A percentile compares a stretch with the other conserved stretches of the same genome.
Evolutionary conservation across 106 monocot genomes (phyloP).

Genomic region (Ottelia alismoides): DNA sequence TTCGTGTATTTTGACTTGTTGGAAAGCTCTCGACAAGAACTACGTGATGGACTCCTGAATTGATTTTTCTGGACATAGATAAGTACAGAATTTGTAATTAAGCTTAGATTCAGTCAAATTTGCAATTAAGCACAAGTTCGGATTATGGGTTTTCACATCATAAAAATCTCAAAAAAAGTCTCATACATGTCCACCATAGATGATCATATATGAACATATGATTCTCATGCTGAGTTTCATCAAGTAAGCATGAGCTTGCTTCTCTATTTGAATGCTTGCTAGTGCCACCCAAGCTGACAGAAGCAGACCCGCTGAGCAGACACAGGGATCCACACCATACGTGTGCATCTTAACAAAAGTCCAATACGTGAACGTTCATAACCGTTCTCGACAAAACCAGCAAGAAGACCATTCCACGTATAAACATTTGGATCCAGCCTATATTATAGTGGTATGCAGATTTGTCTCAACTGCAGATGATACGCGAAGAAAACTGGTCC

Average conservation of each 20-base stretch:
- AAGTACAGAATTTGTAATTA: too few species aligned
- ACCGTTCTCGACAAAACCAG: conserved; percentile 22
- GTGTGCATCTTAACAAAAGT: conserved; percentile 19
- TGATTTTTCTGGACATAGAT: too few species aligned
- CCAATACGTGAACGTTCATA: conserved; percentile 4
- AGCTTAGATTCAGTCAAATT: too few species aligned
- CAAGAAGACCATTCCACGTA: conserved; percentile 38
- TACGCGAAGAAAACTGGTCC: too few species aligned
- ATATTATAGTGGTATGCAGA: too few species aligned
- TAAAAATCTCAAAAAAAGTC: too few species aligned
- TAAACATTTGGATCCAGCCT: conserved; percentile 4
- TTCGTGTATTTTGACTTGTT: too few species aligned
- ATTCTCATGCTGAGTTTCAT: conserved; percentile 23
- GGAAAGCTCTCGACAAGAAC: too few species aligned
- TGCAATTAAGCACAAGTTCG: too few species aligned
- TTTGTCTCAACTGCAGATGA: too few species aligned
- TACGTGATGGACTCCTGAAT: too few species aligned
- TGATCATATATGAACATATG: conserved; percentile 24
- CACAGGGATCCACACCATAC: conserved; percentile 33
- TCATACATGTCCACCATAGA: conserved; percentile 44
- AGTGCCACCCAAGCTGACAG: conserved; percentile 23
- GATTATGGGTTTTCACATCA: too few species aligned
- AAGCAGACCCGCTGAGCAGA: conserved; percentile 27
- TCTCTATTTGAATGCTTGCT: conserved; percentile 27
- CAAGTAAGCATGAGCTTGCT: conserved; percentile 30